These are phyloP conservation scores for Gaeumannomyces tritici DNA, from an alignment of 2,329 filamentous ascomycete genomes.

Conservation along the genomic window DNA sequence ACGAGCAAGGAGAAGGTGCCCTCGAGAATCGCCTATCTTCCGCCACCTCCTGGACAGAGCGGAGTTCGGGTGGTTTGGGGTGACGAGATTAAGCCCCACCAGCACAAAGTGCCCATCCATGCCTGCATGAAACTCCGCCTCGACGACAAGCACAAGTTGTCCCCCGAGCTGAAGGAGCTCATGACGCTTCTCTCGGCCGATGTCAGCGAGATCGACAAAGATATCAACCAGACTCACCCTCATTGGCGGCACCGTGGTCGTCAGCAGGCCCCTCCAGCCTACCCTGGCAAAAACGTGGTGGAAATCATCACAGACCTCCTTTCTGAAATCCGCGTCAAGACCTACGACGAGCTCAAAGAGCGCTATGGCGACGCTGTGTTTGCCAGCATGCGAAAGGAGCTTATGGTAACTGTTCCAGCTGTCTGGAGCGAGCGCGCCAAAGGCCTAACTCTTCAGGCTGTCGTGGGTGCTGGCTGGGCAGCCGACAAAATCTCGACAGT, in stretches of 20 bases:
- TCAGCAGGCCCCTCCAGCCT: slow-evolving; percentile 1
- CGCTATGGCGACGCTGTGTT: slow-evolving; percentile 11
- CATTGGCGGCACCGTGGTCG: no score
- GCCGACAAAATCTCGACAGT: slow-evolving; percentile 24
- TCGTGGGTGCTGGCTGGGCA: slow-evolving; percentile 22
- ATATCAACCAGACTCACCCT: background rate
- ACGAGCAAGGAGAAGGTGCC: slow-evolving; percentile 19
- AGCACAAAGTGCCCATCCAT: slow-evolving; percentile 15
- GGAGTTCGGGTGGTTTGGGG: slow-evolving; percentile 10
- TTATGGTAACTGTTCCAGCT: slow-evolving; percentile 33
- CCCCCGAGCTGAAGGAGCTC: slow-evolving; percentile 10
- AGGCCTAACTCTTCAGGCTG: slow-evolving; percentile 23
- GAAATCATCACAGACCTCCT: slow-evolving; percentile 21
- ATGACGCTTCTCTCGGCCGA: slow-evolving; percentile 8
- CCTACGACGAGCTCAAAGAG: slow-evolving; percentile 3
- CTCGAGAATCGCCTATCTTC: slow-evolving; percentile 13
- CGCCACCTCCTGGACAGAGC: background rate
- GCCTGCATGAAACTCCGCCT: slow-evolving; percentile 22
- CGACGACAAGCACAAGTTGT: slow-evolving; percentile 9
- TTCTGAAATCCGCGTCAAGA: no score
- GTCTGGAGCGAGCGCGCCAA: slow-evolving; percentile 32
- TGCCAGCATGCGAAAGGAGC: background rate
- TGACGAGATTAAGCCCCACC: slow-evolving; percentile 11
- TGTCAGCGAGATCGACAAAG: background rate
- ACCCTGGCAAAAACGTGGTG: slow-evolving; percentile 12